These are phyloP conservation scores for Chrysoporthe deuterocubensis DNA, from an alignment of 2,329 filamentous ascomycete genomes.

Conservation along the genomic window DNA sequence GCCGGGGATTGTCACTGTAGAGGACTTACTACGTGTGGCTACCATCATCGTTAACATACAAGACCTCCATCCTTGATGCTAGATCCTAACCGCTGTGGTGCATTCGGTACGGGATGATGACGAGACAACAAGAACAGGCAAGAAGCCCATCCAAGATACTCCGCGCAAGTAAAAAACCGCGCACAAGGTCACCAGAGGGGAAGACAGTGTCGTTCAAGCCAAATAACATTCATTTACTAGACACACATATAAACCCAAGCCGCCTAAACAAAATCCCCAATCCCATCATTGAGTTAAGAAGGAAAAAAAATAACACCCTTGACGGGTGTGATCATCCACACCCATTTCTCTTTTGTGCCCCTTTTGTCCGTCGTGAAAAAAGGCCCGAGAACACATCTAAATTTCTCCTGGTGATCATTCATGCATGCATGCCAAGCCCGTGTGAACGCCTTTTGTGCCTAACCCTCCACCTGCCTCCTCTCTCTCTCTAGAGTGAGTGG, in stretches of 20 bases:
- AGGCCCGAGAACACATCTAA: background rate
- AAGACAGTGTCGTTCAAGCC: slow-evolving; percentile 6
- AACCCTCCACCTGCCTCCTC: background rate
- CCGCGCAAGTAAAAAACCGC: background rate
- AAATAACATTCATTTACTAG: slow-evolving; percentile 10
- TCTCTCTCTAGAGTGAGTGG: too few relatives aligned
- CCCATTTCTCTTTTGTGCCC: background rate
- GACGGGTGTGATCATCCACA: background rate
- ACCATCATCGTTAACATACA: too few relatives aligned
- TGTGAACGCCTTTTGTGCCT: slow-evolving; percentile 1
- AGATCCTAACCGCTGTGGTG: too few relatives aligned
- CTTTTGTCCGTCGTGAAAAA: background rate
- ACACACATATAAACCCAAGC: slow-evolving; percentile 11
- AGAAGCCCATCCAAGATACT: background rate
- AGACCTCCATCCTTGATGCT: too few relatives aligned
- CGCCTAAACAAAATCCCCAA: background rate
- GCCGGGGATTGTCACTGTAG: too few relatives aligned
- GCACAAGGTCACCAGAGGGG: background rate
- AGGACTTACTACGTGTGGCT: too few relatives aligned
- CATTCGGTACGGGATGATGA: too few relatives aligned
- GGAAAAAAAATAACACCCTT: background rate
- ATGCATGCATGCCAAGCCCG: background rate
- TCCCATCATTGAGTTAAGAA: background rate
- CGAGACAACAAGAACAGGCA: too few relatives aligned
- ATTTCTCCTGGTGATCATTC: background rate